Conservation (phyloP, 805 yeast species). For the Saccharomycopsis lassenensis region DNA sequence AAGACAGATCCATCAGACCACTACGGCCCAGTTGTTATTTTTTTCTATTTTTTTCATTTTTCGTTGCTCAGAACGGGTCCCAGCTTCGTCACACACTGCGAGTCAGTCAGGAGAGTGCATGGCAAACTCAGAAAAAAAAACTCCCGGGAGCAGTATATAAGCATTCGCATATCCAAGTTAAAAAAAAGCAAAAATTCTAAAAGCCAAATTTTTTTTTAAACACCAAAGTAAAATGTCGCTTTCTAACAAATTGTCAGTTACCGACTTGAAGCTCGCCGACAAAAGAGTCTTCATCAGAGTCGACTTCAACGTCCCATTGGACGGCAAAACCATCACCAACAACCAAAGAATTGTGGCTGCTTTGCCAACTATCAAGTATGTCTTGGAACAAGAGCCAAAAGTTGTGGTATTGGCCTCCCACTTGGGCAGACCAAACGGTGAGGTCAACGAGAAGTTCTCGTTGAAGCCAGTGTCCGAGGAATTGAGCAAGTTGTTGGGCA, state of each 20-base stretch:
- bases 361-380: conserved; percentile 94
- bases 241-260: conserved; percentile 85
- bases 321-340: conserved; percentile 94
- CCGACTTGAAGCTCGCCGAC: conserved; percentile 75
- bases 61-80: too few relatives aligned
- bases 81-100: too few relatives aligned
- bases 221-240: conserved; percentile 86
- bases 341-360: conserved; percentile 99
- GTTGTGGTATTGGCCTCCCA: conserved; percentile 91
- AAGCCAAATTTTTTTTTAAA: too few relatives aligned
- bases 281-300: conserved; percentile 99
- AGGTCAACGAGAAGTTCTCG: conserved; percentile 73
- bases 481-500: conserved; percentile 58
- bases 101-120: too few relatives aligned
- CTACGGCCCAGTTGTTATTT: too few relatives aligned
- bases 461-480: conserved; percentile 89
- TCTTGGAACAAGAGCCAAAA: conserved; percentile 83
- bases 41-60: too few relatives aligned
- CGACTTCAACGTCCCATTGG: conserved; percentile 91
- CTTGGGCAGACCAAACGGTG: conserved; percentile 99
- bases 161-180: too few relatives aligned
- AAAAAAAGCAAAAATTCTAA: too few relatives aligned
- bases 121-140: too few relatives aligned
- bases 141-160: too few relatives aligned
- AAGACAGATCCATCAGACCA: too few relatives aligned